These are phyloP conservation scores for Sugiyamaella qingdaonensis DNA, from an alignment of 805 yeast genomes.

Conservation along the genomic window DNA sequence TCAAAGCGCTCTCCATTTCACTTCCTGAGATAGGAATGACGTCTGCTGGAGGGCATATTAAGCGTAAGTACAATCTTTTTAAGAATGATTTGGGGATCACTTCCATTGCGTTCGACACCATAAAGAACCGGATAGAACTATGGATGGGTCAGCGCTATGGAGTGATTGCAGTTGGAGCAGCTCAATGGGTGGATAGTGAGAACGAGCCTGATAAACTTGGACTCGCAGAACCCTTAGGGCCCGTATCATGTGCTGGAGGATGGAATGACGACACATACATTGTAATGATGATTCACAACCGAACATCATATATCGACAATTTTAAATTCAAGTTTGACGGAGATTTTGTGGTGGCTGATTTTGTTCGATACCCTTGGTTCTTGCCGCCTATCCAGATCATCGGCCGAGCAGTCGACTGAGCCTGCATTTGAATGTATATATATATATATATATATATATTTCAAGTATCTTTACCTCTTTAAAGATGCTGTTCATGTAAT, in stretches of 20 bases:
- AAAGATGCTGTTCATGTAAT: too few relatives aligned
- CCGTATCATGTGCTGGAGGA: slow-evolving; percentile 5
- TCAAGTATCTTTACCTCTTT: too few relatives aligned
- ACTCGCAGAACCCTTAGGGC: neutral
- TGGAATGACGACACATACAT: slow-evolving; percentile 3
- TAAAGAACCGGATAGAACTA: neutral
- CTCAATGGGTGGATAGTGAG: neutral
- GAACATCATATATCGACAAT: neutral
- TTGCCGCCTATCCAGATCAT: neutral
- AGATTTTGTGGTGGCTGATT: neutral
- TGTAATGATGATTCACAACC: neutral
- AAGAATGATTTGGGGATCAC: neutral
- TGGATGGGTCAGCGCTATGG: neutral
- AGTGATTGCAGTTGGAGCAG: neutral
- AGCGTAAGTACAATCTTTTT: neutral
- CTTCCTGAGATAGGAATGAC: neutral
- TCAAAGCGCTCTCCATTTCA: neutral
- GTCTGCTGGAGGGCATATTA: neutral
- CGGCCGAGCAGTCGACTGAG: neutral
- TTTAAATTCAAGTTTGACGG: neutral
- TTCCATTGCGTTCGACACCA: neutral
- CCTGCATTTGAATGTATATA: too few relatives aligned
- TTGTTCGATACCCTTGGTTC: slow-evolving; percentile 1
- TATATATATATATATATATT: too few relatives aligned
- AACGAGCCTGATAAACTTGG: neutral